Evolutionary conservation across 495 filamentous ascomycete genomes (phyloP), one percentile per base, ranked within the genome.

Genomic region (Pseudevernia furfuracea): DNA sequence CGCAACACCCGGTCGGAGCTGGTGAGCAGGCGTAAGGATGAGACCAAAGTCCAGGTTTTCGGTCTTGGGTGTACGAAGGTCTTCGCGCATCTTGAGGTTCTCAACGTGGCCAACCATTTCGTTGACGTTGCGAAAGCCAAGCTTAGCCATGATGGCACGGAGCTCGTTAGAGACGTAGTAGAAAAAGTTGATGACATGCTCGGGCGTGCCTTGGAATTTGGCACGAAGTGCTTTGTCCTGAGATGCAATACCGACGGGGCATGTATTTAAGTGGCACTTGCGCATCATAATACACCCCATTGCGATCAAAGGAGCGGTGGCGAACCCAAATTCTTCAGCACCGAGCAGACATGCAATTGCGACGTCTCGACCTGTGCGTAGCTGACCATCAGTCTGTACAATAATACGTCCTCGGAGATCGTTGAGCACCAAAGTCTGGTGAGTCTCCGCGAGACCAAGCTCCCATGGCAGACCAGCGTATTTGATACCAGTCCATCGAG

Each of bases 181-280:
- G 80, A 99, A 99, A 83, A 97, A 99, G 81, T 99, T 99, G 76
- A 99, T 99, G 55, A 96, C 94, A 72, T 99, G 91, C 76, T 99
- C 94, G 10, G 94, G 93, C 0, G 90, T 92, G 38, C 94, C 95
- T 49, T 84, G 82, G 77, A 99, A 97, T 79, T 97, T 99, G 80
- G 91, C 90, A 28, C 95, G 85, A 4, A 99, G 85, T 71, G 95
- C 91, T 9, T 91, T 90, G 69, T 99, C 95, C 72, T 99, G 94
- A 9, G 94, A 97, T 1, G 94, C 94, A 60, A 99, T 96, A 72
- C 94, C 94, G 14, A 98, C 94, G 1, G 94, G 93, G 77, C 94
- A 97, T 36, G 91, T 96, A 70, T 96, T 96, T 58, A 61, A 25
- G 63, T 80, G 79, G 68, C 83, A 86, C 69, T 90, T 92, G 30